Base-by-base conservation (phyloP, 176 grass and related monocot genomes). In the Alloteropsis semialata region DNA sequence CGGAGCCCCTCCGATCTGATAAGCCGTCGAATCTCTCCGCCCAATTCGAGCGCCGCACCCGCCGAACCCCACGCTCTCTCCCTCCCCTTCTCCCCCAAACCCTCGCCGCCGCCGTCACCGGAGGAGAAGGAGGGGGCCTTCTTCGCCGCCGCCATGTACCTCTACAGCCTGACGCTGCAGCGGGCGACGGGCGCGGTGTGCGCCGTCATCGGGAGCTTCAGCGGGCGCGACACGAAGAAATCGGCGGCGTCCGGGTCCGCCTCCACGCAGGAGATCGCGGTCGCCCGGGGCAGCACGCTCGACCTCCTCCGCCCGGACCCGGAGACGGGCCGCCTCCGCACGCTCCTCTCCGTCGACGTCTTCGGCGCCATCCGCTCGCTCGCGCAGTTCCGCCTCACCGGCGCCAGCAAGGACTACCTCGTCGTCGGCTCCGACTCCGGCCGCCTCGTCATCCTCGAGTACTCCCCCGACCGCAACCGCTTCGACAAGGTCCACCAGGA, bases 401-500 rank as follows among this genome's bases (percentile, higher is more conserved):
- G 96, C n/a, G 78, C 93, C 50, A 92, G 79, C 87, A 99, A 99
- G 89, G 96, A 96, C 77, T 96, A 96, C 84, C 76, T 99, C 24
- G 89, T 92, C 38, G 91, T 99, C 58, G 96, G 96, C 39, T 94
- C 93, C 50, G 96, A 99, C 80, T 96, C 93, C 28, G 96, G 91
- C 76, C 91, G 91, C 84, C 89, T 99, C 42, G 93, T 99, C 87
- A 96, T 99, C 79, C 91, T 99, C 25, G 93, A 96, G 83, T 96
- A 99, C 85, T 92, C 82, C 72, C 90, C 86, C n/a, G 91, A 99
- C 82, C 87, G 72, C 72, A 99, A 99, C 85, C 66, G 81, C 68
- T 82, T 96, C 67, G 91, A 99, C 77, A 93, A 99, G 91, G 87
- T 96, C 22, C 93, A 99, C 79, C 96, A 99, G 87, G 96, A 99